Evolutionary conservation across 2,329 filamentous ascomycete species (phyloP).

Genomic region (Penicillium paneum): DNA sequence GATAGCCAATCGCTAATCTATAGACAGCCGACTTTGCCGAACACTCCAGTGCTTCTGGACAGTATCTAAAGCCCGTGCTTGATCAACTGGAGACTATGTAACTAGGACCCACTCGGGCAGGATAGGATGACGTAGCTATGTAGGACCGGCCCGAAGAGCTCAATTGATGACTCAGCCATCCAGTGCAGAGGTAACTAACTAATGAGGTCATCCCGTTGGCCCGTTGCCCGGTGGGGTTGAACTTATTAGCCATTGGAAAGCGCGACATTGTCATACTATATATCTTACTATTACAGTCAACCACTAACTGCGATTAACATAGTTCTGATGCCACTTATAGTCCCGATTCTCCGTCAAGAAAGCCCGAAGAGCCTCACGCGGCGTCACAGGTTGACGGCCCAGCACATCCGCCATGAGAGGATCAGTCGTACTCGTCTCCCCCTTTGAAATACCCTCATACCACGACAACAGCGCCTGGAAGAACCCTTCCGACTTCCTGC

Average conservation of each 20-base stretch:
- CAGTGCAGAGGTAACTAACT: no score
- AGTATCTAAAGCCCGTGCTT: no score
- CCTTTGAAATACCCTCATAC: slow-evolving; percentile 45
- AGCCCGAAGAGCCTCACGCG: slow-evolving; percentile 35
- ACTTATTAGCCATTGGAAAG: background rate
- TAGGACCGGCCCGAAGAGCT: no score
- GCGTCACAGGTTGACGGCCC: slow-evolving; percentile 43
- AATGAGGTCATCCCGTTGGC: no score
- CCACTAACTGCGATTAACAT: slow-evolving; percentile 25
- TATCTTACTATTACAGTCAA: background rate
- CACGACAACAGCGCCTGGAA: slow-evolving; percentile 44
- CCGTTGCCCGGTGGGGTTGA: no score
- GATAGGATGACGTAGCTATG: no score
- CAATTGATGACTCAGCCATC: no score
- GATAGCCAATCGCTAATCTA: background rate
- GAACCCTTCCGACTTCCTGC: slow-evolving; percentile 39
- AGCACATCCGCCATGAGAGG: slow-evolving; percentile 45
- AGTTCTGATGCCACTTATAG: slow-evolving; percentile 49
- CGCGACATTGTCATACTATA: background rate
- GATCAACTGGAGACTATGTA: no score
- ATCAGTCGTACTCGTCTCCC: slow-evolving; percentile 45
- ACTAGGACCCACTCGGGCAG: no score
- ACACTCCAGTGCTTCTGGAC: no score
- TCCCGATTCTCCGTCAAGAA: slow-evolving; percentile 31
- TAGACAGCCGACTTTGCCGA: slow-evolving; percentile 26